Percentiles rank a stretch among this genome's conserved stretches.
phyloP scores from a whole-genome alignment of 2,329 filamentous ascomycete genomes.

The Epichloe elymi region DNA sequence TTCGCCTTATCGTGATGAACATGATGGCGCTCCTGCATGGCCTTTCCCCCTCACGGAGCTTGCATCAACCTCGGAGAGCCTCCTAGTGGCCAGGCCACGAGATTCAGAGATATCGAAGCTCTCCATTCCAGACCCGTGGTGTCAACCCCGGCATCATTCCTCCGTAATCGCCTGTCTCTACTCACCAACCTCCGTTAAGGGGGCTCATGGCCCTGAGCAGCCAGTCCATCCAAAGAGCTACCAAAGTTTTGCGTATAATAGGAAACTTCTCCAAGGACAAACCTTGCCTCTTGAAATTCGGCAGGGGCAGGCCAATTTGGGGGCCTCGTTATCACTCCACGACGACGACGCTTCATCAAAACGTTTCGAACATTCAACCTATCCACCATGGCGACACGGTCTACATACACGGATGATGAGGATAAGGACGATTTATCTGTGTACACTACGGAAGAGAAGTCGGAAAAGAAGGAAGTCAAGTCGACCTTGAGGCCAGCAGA shows the following conservation, averaged over 20 bases:
- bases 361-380: not conserved
- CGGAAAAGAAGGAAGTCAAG: not conserved
- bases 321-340: not conserved
- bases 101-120: not conserved
- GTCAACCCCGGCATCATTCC: not conserved
- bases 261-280: not conserved
- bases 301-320: not conserved
- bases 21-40: not conserved
- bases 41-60: too few relatives aligned
- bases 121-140: not conserved
- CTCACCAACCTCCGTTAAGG: not conserved
- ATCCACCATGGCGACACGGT: not conserved
- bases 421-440: constrained; percentile 1
- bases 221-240: not conserved
- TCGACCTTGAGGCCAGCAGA: constrained; percentile 9
- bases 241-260: not conserved
- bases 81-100: not conserved
- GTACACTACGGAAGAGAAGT: not conserved
- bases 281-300: not conserved
- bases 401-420: not conserved
- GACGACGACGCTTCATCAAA: not conserved
- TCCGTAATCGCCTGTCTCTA: not conserved
- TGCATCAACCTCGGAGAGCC: not conserved
- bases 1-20: not conserved
- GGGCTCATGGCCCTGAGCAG: not conserved